Percentiles rank a stretch among this genome's conserved stretches.
These are phyloP conservation scores for Podaxis carcinomalis DNA, from an alignment of 768 basidiomycete genomes.

Conservation along the genomic window DNA sequence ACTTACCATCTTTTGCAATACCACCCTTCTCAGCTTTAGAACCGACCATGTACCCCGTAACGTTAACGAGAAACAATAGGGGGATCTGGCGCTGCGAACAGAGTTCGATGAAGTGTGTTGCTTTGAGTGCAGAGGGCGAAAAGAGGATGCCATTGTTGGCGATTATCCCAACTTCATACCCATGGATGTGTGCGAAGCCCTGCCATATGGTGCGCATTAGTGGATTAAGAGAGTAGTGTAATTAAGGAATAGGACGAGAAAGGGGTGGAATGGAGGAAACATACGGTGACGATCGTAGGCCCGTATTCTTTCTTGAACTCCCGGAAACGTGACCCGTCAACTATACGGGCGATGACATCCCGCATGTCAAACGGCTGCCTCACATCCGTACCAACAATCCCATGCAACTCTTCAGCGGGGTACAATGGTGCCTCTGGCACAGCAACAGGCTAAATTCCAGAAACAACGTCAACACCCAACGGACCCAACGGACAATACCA, in stretches of 20 bases:
- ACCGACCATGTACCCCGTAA: constrained; percentile 98
- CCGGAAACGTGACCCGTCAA: constrained; percentile 87
- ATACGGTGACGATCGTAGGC: constrained; percentile 81
- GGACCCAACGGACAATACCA: background rate
- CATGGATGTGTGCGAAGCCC: constrained; percentile 89
- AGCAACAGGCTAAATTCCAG: constrained; percentile 44
- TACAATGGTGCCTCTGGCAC: constrained; percentile 72
- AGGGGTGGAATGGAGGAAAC: constrained; percentile 16
- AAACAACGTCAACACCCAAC: background rate
- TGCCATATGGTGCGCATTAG: constrained; percentile 19
- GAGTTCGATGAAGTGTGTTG: constrained; percentile 92
- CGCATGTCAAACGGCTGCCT: constrained; percentile 91
- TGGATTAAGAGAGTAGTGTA: background rate
- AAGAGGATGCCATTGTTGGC: constrained; percentile 95
- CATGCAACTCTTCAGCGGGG: constrained; percentile 77
- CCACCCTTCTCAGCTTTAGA: constrained; percentile 93
- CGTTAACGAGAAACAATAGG: constrained; percentile 90
- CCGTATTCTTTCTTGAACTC: constrained; percentile 98
- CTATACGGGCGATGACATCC: constrained; percentile 87
- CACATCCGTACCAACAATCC: constrained; percentile 87
- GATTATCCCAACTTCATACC: constrained; percentile 86
- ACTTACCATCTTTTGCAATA: constrained; percentile 84
- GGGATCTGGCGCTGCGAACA: constrained; percentile 91
- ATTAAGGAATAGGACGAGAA: background rate
- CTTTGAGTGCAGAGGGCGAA: constrained; percentile 90